Conservation (phyloP, 345 rosid genomes). For the Eucalyptus sp. region DNA sequence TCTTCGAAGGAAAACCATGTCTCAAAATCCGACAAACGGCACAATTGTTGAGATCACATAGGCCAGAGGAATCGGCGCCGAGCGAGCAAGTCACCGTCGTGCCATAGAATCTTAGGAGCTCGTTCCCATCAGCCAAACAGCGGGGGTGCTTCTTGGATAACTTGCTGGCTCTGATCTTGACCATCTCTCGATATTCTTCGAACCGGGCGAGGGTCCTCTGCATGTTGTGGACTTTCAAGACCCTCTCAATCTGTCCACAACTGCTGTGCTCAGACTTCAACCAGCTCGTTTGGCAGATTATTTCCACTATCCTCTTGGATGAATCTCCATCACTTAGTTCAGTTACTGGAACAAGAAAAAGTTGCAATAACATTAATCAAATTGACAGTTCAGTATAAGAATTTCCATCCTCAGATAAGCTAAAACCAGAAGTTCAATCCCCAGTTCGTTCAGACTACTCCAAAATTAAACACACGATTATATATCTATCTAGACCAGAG, state of each 20-base stretch:
- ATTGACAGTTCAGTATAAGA: neutral
- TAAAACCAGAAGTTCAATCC: neutral
- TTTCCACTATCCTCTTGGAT: slow-evolving; percentile 55
- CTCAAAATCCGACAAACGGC: slow-evolving; percentile 47
- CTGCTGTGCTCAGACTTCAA: slow-evolving; percentile 2
- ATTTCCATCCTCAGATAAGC: neutral
- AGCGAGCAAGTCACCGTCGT: slow-evolving; percentile 38
- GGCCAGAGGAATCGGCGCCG: slow-evolving; percentile 23
- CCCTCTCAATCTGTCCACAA: slow-evolving; percentile 3
- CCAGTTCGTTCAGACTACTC: neutral
- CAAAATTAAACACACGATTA: neutral
- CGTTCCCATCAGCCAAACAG: slow-evolving; percentile 70
- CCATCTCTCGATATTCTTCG: slow-evolving; percentile 51
- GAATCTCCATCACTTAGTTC: slow-evolving; percentile 52
- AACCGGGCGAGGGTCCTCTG: slow-evolving; percentile 37
- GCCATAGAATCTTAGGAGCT: slow-evolving; percentile 54
- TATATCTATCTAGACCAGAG: neutral
- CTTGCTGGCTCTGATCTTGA: slow-evolving; percentile 44
- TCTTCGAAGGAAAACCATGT: slow-evolving; percentile 26
- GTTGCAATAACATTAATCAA: neutral
- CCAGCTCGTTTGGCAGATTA: slow-evolving; percentile 37
- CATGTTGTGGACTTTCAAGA: slow-evolving; percentile 48
- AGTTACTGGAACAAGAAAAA: slow-evolving; percentile 22
- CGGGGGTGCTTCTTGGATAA: slow-evolving; percentile 45
- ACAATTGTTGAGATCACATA: slow-evolving; percentile 30